Evolutionary conservation across 1,139 yeast genomes (phyloP), one percentile per base, ranked within the genome.

Genomic region (Debaryomyces sp.): DNA sequence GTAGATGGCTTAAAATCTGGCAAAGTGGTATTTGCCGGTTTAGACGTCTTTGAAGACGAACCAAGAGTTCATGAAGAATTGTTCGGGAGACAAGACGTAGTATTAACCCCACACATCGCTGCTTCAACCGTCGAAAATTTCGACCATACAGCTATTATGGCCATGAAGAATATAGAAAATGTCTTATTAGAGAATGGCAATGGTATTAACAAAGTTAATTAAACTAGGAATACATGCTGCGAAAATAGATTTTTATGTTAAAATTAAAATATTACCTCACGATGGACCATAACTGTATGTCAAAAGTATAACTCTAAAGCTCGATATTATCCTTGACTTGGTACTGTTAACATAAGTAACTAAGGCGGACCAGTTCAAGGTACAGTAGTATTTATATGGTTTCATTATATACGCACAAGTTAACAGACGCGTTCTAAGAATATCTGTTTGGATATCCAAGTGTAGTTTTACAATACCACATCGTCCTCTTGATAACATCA

Each of bases 11-110:
- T 91, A 50, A 76, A 84, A 54, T 62, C 75, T 4, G 96, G 95
- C 1, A 83, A 86, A 51, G 76, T 91, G 3, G 66, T 78, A 21
- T 81, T 85, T 60, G 94, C 86, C 13, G 97, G 96, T 0, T 70
- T 89, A 41, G 97, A 90, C 60, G 97, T 90, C 5, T 89, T 74
- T 66, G 87, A 84, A 57, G 64, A 78, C 35, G 97, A 90, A 65
- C 92, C 92, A 3, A 47, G 51, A 1, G 76, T 87, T 10, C 77
- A 81, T 53, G 75, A 75, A 12, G 82, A 71, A 27, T 75, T 87
- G 44, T 58, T 80, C 27, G 68, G 70, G 12, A 76, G 95, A 59
- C 76, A 82, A 60, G 90, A 89, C 63, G 90, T 87, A n/a, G 71
- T 85, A 0, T 67, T 87, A 44, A 80, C 89, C 13, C 96, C 96